phyloP scores from a whole-genome alignment of 1,284 basidiomycete genomes.

The Fomes fomentarius region DNA sequence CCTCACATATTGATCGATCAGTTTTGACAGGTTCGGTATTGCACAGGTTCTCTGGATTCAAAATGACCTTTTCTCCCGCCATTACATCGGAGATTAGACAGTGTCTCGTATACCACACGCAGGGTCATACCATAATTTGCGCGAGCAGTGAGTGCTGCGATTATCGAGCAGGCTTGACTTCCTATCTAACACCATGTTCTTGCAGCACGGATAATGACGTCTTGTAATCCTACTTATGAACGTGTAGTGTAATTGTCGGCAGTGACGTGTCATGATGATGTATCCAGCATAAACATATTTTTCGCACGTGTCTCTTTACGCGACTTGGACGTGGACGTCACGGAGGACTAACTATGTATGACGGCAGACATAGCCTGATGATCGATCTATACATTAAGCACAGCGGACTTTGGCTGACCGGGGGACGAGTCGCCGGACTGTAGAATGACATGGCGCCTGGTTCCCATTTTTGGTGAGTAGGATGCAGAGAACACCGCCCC shows the following conservation, averaged over 20 bases:
- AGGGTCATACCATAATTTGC: background rate
- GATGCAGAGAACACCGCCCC: slow-evolving; percentile 21
- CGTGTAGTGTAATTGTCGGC: too few relatives aligned
- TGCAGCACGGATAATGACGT: too few relatives aligned
- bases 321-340: too few relatives aligned
- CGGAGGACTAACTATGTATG: too few relatives aligned
- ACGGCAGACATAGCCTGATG: background rate
- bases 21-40: background rate
- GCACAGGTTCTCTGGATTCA: slow-evolving; percentile 48
- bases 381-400: background rate
- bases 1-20: too few relatives aligned
- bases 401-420: slow-evolving; percentile 4
- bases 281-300: background rate
- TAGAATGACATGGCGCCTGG: background rate
- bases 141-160: background rate
- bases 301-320: too few relatives aligned
- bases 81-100: slow-evolving; percentile 40
- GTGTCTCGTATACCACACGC: background rate
- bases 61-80: slow-evolving; percentile 50
- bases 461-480: slow-evolving; percentile 19
- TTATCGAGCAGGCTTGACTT: background rate
- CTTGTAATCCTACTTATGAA: too few relatives aligned
- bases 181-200: background rate
- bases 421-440: slow-evolving; percentile 16
- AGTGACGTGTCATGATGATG: background rate